A percentile compares a stretch with the other conserved stretches of the same genome.
Evolutionary conservation across 108 stramenopile genomes (phyloP).

Genomic region (Conticribra guillardii): DNA sequence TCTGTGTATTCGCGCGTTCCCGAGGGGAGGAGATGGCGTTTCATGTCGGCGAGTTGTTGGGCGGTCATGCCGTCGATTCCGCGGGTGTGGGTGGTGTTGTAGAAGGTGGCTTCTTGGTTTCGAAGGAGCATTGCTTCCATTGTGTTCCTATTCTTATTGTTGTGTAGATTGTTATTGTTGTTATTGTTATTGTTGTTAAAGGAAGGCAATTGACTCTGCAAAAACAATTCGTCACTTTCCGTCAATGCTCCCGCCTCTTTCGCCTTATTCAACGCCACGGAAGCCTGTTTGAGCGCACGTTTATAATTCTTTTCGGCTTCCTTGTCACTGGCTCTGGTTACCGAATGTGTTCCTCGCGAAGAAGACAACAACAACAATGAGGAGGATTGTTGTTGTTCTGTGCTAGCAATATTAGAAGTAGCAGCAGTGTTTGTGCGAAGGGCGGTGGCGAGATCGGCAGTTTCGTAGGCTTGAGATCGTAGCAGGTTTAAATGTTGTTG

Average conservation of each 20-base stretch:
- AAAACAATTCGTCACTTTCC: conserved; percentile 54
- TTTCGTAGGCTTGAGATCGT: conserved; percentile 64
- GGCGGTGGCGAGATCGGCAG: conserved; percentile 65
- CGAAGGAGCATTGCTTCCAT: conserved; percentile 26
- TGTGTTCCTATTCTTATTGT: conserved; percentile 37
- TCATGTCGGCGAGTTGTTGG: conserved; percentile 60
- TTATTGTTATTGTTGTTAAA: conserved; percentile 8
- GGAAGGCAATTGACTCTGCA: neutral
- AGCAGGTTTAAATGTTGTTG: conserved; percentile 35
- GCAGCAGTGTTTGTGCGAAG: conserved; percentile 60
- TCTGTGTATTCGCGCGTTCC: conserved; percentile 64
- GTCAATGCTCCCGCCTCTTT: conserved; percentile 78
- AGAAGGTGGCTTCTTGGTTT: conserved; percentile 23
- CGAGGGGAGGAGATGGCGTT: conserved; percentile 63
- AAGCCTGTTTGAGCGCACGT: conserved; percentile 70
- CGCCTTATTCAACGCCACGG: conserved; percentile 63
- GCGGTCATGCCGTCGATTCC: conserved; percentile 42
- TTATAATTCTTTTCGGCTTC: conserved; percentile 63
- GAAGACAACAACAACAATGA: conserved; percentile 8
- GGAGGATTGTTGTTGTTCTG: no score
- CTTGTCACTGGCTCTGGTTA: conserved; percentile 59
- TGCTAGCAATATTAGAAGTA: no score
- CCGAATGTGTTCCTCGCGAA: conserved; percentile 64
- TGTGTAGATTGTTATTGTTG: conserved; percentile 22
- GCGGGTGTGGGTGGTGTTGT: neutral